Percentiles rank a stretch among this genome's conserved stretches.
Evolutionary conservation across 2,329 filamentous ascomycete species (phyloP).

Genomic region (Aotearoamyces nothofagi): DNA sequence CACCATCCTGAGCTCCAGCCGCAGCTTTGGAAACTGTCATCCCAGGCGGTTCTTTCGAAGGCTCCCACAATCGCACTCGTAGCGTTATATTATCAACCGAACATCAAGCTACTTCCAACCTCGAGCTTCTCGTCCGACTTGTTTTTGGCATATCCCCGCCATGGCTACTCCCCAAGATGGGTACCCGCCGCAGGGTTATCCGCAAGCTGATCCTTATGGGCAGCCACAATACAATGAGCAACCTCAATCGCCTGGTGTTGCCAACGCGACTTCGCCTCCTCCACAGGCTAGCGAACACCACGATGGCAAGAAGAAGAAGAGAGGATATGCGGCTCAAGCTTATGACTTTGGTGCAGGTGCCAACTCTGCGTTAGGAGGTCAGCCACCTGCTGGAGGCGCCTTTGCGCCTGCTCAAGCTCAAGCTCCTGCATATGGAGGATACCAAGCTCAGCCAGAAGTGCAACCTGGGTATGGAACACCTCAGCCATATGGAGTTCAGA

Average conservation of each 20-base stretch:
- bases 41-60: too few relatives aligned
- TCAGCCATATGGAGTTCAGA: conserved; percentile 14
- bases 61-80: too few relatives aligned
- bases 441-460: conserved; percentile 13
- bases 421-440: conserved; percentile 22
- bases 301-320: conserved; percentile 67
- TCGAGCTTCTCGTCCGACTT: too few relatives aligned
- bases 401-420: conserved; percentile 23
- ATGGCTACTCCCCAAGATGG: conserved; percentile 36
- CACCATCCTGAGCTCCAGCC: too few relatives aligned
- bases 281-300: conserved; percentile 24
- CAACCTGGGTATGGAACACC: conserved; percentile 14
- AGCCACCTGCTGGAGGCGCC: conserved; percentile 38
- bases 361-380: conserved; percentile 59
- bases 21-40: too few relatives aligned
- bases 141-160: too few relatives aligned
- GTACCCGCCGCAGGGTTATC: conserved; percentile 29
- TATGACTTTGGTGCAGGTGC: conserved; percentile 85
- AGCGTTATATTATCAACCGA: too few relatives aligned
- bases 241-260: conserved; percentile 20
- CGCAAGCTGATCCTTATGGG: conserved; percentile 29
- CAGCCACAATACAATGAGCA: conserved; percentile 24
- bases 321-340: conserved; percentile 84
- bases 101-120: conserved; percentile 5
- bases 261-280: conserved; percentile 11